Conservation (phyloP, 2,329 filamentous ascomycete species). For the Fusarium annulatum region DNA sequence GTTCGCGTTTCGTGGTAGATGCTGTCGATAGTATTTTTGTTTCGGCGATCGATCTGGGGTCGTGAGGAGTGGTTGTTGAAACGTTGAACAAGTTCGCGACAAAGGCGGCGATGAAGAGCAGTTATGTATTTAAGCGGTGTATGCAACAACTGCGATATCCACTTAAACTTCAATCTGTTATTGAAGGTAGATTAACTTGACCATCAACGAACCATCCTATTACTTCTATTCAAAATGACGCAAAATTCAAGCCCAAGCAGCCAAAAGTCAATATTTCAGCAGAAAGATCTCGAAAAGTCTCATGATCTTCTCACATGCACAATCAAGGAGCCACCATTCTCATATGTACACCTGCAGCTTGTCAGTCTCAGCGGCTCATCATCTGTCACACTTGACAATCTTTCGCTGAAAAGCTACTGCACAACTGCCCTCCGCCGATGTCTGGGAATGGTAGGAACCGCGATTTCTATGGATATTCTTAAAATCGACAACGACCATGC, state of each 20-base stretch:
- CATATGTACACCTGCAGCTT: conserved; percentile 68
- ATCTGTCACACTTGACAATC: conserved; percentile 62
- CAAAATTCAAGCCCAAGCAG: conserved; percentile 29
- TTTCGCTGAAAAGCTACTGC: conserved; percentile 73
- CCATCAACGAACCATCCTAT: background rate
- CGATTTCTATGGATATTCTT: conserved; percentile 77
- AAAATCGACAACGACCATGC: conserved; percentile 65
- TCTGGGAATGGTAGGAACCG: conserved; percentile 74
- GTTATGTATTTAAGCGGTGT: conserved; percentile 36
- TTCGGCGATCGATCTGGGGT: background rate
- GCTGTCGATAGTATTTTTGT: background rate
- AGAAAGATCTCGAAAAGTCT: conserved; percentile 52
- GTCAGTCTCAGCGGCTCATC: conserved; percentile 44
- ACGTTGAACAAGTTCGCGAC: conserved; percentile 11
- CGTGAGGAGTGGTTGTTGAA: conserved; percentile 6
- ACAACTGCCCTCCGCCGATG: conserved; percentile 73
- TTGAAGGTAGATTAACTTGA: conserved; percentile 14
- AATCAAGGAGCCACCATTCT: conserved; percentile 62
- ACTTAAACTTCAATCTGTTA: conserved; percentile 11
- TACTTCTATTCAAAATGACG: conserved; percentile 31
- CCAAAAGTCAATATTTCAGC: conserved; percentile 46
- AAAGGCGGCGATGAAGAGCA: conserved; percentile 18
- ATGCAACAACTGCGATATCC: conserved; percentile 29
- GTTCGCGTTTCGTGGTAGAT: background rate
- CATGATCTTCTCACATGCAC: conserved; percentile 64